Base-by-base conservation (phyloP, 2,329 filamentous ascomycete species). In the Trichoderma pleuroti region DNA sequence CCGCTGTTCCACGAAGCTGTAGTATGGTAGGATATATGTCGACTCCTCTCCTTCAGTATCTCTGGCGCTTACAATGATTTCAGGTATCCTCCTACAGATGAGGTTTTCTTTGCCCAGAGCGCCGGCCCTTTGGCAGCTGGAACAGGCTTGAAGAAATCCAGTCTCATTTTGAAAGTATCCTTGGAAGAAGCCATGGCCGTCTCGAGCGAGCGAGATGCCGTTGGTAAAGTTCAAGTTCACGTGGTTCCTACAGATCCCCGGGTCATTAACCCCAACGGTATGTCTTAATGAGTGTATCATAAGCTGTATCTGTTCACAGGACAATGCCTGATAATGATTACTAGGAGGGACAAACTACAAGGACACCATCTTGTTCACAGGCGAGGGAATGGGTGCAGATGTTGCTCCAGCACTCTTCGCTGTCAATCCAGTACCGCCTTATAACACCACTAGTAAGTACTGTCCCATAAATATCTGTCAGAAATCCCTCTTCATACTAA, bases 1-100 rank as follows among this genome's bases (percentile, higher is more conserved):
- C 84, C 83, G 0, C 70, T 85, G 6, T 87, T 85, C 62, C 85
- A 87, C 68, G 86, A 87, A 74, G 85, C 85, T 11, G 83, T 85
- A 7, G 82, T 85, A 0, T 87, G 84, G 83, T 84, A 54, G 6
- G 62, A n/a, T 46, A n/a, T 2, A 32, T 42, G 32, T 26, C 11
- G 24, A 62, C 6, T 28, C 49, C 10, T 24, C 5, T 46, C 7
- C 10, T 18, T 28, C 14, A 28, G 12, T 12, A 26, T 11, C 16
- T 18, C 26, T n/a, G 24, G 14, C 32, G 11, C 60, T 57, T 18
- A 60, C 52, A 42, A n/a, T 12, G 7, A 6, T 16, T 21, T 5
- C 14, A 73, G 72, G 72, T 63, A 80, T 39, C 76, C 73, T 8
- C 80, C 79, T 3, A 85, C 83, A 0, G 81, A 86, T 56, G 84